Conservation (phyloP, 257 asterid species). For the Verbascum thapsus region DNA sequence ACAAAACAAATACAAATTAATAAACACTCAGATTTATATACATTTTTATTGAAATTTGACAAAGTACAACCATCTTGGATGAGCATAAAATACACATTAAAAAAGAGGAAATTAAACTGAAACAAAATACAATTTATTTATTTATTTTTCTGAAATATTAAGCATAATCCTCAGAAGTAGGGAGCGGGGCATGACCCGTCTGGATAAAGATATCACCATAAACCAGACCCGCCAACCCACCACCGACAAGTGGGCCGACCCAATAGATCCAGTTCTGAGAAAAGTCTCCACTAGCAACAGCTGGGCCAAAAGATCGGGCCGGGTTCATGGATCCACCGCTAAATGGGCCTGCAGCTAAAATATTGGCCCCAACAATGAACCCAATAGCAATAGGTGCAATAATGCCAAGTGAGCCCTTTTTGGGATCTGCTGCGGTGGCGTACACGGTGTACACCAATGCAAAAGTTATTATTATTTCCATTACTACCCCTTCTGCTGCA, state of each 20-base stretch:
- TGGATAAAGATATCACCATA: constrained; percentile 60
- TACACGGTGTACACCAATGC: constrained; percentile 74
- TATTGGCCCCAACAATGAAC: constrained; percentile 75
- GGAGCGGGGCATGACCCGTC: constrained; percentile 39
- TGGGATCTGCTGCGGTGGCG: constrained; percentile 85
- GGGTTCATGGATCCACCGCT: constrained; percentile 88
- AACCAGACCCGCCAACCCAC: constrained; percentile 68
- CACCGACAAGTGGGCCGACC: constrained; percentile 82
- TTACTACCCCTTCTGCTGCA: constrained; percentile 53
- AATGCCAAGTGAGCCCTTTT: constrained; percentile 63
- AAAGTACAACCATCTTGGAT: constrained; percentile 13
- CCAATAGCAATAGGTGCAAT: constrained; percentile 82
- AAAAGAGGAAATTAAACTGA: neutral
- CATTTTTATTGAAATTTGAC: constrained; percentile 27
- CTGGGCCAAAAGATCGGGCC: constrained; percentile 81
- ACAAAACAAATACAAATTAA: too few relatives aligned
- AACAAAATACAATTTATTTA: neutral
- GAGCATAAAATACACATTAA: constrained; percentile 5
- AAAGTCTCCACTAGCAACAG: constrained; percentile 60
- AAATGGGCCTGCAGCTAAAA: constrained; percentile 78
- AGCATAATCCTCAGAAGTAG: constrained; percentile 51
- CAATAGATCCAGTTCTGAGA: constrained; percentile 63
- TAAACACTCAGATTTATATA: constrained; percentile 10
- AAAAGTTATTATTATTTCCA: constrained; percentile 71
- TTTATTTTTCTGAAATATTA: constrained; percentile 26